phyloP scores from a whole-genome alignment of 129 eudicot species.

The carrot (Daucus carota) region DH1_v3.0 NC_030385.2:34011501-34012000 shows the following conservation, averaged over 20 bases:
- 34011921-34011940: no score
- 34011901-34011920: no score
- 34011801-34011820: not conserved
- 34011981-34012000: no score
- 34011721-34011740: slow-evolving; percentile 42
- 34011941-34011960: no score
- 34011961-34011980: no score
- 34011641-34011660: slow-evolving; percentile 49
- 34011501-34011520: slow-evolving; percentile 27
- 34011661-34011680: slow-evolving; percentile 70
- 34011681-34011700: slow-evolving; percentile 90
- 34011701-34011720: slow-evolving; percentile 73
- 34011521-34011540: slow-evolving; percentile 14
- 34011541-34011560: slow-evolving; percentile 53
- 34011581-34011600: slow-evolving; percentile 97
- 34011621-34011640: slow-evolving; percentile 42
- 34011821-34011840: not conserved
- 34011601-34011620: slow-evolving; percentile 92
- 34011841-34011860: no score
- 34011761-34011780: not conserved
- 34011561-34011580: slow-evolving; percentile 87
- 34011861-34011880: no score
- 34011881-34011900: no score
- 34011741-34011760: slow-evolving; percentile 3
- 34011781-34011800: not conserved